Evolutionary conservation across 768 basidiomycete genomes (phyloP), one percentile per base, ranked within the genome.

Genomic region (Coprinopsis sp.): DNA sequence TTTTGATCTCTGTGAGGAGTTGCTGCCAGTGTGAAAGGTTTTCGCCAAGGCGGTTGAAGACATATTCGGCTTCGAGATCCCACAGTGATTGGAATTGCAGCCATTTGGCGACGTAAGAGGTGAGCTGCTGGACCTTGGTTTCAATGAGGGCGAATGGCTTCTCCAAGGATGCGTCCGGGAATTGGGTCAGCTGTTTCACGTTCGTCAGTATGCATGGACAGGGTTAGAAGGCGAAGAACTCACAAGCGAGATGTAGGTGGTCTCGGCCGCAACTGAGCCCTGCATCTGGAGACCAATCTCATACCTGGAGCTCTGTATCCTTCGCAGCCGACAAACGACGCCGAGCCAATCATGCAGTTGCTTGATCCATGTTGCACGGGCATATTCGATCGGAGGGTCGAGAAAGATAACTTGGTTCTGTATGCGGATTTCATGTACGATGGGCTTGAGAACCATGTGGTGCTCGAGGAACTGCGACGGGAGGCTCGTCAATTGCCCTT

Each of bases 401-500:
- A 98, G 74, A 71, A 96, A 98, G 64, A 99, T 97, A 53, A 97
- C 91, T 62, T 99, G 96, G 61, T 99, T 96, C 60, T 94, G 89
- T 77, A 98, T 97, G 66, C 94, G 81, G 52, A 98, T 89, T 63
- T 98, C 95, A 64, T 98, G 94, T 6, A 95, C 76, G 47, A 96
- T 85, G 0, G 92, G 89, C 55, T 88, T 84, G 53, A 97, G 64
- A 2, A 76, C 73, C 77, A 94, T 81, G 50, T 77, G 76, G 12
- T 78, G 78, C 57, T 91, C 89, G 57, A 84, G 56, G 61, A 79
- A 76, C 88, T 91, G 54, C 2, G 46, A 16, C 13, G 25, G 12
- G 34, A 45, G 3, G 4, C 4, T 18, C 10, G 37, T 42, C 11
- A 51, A 21, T 29, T 13, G 21, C 13, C n/a, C n/a, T n/a, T n/a